These are phyloP conservation scores for Umbilicus rupestris DNA, from an alignment of 164 flowering plant species.

Conservation along the genomic window DNA sequence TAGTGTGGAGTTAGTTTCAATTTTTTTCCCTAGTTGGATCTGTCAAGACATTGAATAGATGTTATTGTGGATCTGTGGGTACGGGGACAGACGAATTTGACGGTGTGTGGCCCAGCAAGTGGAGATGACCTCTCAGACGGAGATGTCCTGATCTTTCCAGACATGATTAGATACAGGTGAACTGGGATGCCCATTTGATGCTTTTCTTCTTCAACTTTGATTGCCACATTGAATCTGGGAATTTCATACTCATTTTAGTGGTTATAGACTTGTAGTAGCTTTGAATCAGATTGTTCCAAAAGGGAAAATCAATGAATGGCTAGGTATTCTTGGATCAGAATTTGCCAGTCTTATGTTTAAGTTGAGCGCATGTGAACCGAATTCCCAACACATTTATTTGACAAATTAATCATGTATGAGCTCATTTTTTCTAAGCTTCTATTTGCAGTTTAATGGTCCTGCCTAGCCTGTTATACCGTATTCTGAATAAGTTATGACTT, in stretches of 20 bases:
- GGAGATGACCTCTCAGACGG: conserved; percentile 49
- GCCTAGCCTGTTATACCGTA: too few relatives aligned
- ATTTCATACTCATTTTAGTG: background rate
- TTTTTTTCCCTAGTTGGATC: conserved; percentile 9
- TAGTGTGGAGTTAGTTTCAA: background rate
- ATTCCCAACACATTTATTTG: too few relatives aligned
- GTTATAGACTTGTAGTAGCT: background rate
- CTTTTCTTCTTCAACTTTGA: background rate
- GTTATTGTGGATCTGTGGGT: background rate
- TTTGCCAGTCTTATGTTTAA: too few relatives aligned
- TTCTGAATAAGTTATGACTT: conserved; percentile 10
- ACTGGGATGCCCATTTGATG: background rate
- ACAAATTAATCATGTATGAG: too few relatives aligned
- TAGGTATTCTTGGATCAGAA: too few relatives aligned
- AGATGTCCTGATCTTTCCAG: conserved; percentile 78
- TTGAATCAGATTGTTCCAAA: too few relatives aligned
- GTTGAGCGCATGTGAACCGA: too few relatives aligned
- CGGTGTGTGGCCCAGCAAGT: conserved; percentile 55
- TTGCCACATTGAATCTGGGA: background rate
- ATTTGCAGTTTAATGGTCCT: too few relatives aligned
- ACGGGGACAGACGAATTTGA: conserved; percentile 19
- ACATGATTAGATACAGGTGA: conserved; percentile 81
- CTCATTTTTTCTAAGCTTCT: too few relatives aligned
- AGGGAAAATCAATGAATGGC: too few relatives aligned
- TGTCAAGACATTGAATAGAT: background rate